A percentile compares a stretch with the other conserved stretches of the same genome.
These are phyloP conservation scores for Ceriops zippeliana DNA, from an alignment of 345 rosid genomes.

Conservation along the genomic window DNA sequence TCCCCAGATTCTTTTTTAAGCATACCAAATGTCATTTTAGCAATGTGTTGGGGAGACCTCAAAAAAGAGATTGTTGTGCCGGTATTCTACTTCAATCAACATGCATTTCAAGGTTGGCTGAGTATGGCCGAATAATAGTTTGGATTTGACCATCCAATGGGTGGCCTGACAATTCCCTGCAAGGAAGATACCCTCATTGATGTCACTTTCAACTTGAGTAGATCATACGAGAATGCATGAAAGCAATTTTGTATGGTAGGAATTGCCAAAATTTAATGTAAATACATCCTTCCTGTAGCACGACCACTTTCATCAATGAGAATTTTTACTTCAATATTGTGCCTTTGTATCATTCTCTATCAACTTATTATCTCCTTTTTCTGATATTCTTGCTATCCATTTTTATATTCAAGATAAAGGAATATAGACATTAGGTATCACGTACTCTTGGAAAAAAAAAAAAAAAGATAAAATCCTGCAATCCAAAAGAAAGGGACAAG, in stretches of 20 bases:
- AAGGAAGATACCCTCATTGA: slow-evolving; percentile 11
- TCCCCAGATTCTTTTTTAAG: not conserved
- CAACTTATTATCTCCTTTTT: too few species aligned
- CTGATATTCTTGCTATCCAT: too few species aligned
- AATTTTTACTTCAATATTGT: not conserved
- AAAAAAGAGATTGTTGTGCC: slow-evolving; percentile 21
- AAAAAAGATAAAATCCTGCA: too few species aligned
- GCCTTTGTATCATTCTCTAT: not conserved
- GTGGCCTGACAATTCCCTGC: slow-evolving; percentile 17
- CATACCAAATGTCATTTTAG: slow-evolving; percentile 7
- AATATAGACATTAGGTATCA: too few species aligned
- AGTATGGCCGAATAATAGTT: slow-evolving; percentile 12
- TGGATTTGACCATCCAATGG: slow-evolving; percentile 19
- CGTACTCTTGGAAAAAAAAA: too few species aligned
- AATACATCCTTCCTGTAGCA: not conserved
- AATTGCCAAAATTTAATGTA: slow-evolving; percentile 2
- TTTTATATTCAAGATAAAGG: too few species aligned
- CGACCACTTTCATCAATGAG: too few species aligned
- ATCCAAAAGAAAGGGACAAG: too few species aligned
- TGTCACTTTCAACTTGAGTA: slow-evolving; percentile 19
- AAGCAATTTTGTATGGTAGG: not conserved
- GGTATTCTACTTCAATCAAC: not conserved
- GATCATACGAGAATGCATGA: not conserved
- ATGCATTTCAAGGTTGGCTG: slow-evolving; percentile 10
- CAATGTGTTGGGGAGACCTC: slow-evolving; percentile 10